These are phyloP conservation scores for Syzygium jambos DNA, from an alignment of 345 rosid species.

Conservation along the genomic window DNA sequence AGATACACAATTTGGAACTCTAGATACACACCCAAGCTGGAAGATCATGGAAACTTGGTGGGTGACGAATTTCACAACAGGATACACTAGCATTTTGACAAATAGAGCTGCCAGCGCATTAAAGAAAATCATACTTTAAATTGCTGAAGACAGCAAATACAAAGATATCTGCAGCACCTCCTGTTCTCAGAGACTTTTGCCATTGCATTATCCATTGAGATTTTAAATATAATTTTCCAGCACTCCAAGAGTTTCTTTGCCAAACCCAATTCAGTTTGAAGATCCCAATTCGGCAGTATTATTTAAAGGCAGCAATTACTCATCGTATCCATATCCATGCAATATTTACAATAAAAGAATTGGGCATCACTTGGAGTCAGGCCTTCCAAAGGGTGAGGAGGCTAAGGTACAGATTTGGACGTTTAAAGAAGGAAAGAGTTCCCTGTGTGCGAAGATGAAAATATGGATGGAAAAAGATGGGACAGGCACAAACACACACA, in stretches of 20 bases:
- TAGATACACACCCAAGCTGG: neutral
- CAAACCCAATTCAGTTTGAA: neutral
- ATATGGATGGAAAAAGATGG: neutral
- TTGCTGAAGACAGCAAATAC: neutral
- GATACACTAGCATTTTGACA: neutral
- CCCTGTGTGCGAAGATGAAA: neutral
- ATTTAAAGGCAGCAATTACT: neutral
- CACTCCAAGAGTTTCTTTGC: neutral
- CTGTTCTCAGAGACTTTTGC: neutral
- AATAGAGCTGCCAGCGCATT: neutral
- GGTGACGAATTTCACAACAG: neutral
- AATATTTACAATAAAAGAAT: neutral
- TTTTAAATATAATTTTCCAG: neutral
- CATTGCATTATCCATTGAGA: neutral
- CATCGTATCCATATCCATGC: neutral
- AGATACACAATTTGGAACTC: neutral
- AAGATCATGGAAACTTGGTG: neutral
- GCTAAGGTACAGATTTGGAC: neutral
- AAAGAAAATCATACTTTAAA: neutral
- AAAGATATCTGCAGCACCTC: neutral
- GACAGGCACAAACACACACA: neutral
- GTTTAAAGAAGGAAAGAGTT: neutral
- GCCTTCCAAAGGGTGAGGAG: neutral
- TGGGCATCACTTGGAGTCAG: neutral
- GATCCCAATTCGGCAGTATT: neutral